Conservation (phyloP, 495 filamentous ascomycete species). For the Pyrenopolyporus hunteri region DNA sequence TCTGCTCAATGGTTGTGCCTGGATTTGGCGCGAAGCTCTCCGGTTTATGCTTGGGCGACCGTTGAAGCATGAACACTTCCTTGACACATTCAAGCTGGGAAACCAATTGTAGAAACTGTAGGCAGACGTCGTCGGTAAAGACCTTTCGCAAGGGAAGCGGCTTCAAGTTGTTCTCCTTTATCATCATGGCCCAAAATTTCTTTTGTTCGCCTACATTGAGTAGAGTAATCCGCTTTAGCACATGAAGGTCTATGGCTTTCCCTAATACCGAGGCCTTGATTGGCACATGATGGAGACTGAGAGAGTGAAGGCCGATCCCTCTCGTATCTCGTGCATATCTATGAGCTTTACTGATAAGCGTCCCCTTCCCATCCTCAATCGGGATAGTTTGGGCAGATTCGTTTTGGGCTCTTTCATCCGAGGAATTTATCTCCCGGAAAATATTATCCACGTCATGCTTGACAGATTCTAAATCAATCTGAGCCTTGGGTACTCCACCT, state of each 20-base stretch:
- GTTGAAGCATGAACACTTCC: conserved; percentile 65
- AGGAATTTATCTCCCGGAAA: no score
- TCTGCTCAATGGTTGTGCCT: conserved; percentile 55
- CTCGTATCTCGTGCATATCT: conserved; percentile 61
- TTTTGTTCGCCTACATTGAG: conserved; percentile 66
- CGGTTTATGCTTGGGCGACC: conserved; percentile 53
- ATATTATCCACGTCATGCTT: conserved; percentile 15
- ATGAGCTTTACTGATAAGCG: conserved; percentile 40
- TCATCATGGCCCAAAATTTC: conserved; percentile 60
- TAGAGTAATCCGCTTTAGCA: conserved; percentile 60
- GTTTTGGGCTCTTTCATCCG: no score
- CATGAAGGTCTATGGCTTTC: conserved; percentile 57
- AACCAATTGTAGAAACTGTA: conserved; percentile 56
- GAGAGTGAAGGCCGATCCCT: conserved; percentile 57
- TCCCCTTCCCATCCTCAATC: conserved; percentile 9
- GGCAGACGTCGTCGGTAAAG: conserved; percentile 65
- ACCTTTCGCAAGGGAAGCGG: conserved; percentile 60
- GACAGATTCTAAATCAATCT: background rate
- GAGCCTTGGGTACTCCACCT: background rate
- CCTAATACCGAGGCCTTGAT: conserved; percentile 59
- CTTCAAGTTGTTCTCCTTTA: conserved; percentile 54
- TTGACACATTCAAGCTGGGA: conserved; percentile 56
- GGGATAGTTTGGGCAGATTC: conserved; percentile 19
- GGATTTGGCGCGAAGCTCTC: conserved; percentile 56
- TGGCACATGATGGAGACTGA: conserved; percentile 64